Percentiles rank a stretch among this genome's conserved stretches.
Conservation (phyloP, 1,284 basidiomycete species). For the Heterobasidion irregulare region DNA sequence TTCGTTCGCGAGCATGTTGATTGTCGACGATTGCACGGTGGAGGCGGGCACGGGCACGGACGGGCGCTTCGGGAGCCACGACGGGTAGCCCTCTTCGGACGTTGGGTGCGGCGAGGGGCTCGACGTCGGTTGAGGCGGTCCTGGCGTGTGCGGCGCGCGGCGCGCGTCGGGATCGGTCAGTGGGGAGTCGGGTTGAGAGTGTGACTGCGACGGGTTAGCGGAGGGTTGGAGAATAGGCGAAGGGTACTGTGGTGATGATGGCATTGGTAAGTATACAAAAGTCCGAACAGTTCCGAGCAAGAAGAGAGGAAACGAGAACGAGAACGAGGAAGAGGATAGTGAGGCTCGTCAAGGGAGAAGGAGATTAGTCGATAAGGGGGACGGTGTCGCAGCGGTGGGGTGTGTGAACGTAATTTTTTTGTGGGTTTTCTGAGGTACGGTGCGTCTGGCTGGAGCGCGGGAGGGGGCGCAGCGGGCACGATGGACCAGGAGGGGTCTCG, state of each 20-base stretch:
- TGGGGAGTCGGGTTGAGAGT: background rate
- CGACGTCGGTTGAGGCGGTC: background rate
- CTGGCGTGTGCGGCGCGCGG: background rate
- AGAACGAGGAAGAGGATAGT: no score
- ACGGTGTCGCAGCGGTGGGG: background rate
- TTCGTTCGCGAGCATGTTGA: slow-evolving; percentile 27
- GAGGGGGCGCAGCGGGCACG: background rate
- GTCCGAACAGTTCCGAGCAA: background rate
- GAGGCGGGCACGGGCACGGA: slow-evolving; percentile 65
- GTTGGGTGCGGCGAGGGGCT: slow-evolving; percentile 19
- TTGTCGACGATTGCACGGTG: slow-evolving; percentile 51
- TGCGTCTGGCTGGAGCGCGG: background rate
- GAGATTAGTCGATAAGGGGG: background rate
- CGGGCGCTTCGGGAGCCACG: slow-evolving; percentile 74
- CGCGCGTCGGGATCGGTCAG: background rate
- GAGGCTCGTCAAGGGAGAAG: background rate
- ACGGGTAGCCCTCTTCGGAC: slow-evolving; percentile 62
- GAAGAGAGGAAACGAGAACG: background rate
- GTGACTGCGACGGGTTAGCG: background rate
- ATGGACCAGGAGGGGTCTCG: background rate
- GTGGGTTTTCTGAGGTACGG: background rate
- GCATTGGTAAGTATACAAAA: background rate
- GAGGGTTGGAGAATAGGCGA: background rate
- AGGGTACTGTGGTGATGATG: background rate
- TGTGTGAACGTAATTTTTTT: background rate